Conservation (phyloP, 2,329 filamentous ascomycete genomes). For the Aspergillus ochraceoroseus region DNA sequence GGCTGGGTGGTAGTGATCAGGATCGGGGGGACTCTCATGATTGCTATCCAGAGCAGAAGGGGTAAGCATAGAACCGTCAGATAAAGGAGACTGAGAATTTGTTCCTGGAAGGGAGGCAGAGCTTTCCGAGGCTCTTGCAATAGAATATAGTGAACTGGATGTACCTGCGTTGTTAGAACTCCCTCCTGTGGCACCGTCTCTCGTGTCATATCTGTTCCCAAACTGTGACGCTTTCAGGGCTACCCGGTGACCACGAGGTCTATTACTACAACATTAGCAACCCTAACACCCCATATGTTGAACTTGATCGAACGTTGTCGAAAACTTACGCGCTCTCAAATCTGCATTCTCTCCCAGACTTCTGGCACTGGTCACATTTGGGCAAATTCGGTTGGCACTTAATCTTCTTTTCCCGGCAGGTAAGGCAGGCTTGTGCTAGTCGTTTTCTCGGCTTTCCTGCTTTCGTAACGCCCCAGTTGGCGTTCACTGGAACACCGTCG, state of each 20-base stretch:
- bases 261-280: slow-evolving; percentile 12
- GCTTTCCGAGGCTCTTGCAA: slow-evolving; percentile 30
- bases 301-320: neutral
- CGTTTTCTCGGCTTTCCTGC: slow-evolving; percentile 89
- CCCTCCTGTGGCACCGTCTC: slow-evolving; percentile 21
- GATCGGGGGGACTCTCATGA: slow-evolving; percentile 27
- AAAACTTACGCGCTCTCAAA: slow-evolving; percentile 75
- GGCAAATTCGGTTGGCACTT: slow-evolving; percentile 87
- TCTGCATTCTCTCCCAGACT: slow-evolving; percentile 79
- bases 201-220: slow-evolving; percentile 21
- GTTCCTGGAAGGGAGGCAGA: slow-evolving; percentile 31
- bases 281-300: no score
- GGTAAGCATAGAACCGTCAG: slow-evolving; percentile 28
- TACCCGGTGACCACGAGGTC: slow-evolving; percentile 35
- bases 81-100: slow-evolving; percentile 30
- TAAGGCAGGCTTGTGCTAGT: slow-evolving; percentile 85
- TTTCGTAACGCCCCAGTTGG: slow-evolving; percentile 90
- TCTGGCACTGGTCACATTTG: slow-evolving; percentile 86
- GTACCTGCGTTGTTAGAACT: slow-evolving; percentile 20
- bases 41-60: slow-evolving; percentile 25
- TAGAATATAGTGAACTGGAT: slow-evolving; percentile 28
- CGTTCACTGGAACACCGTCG: slow-evolving; percentile 80
- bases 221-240: slow-evolving; percentile 24
- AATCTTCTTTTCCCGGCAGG: slow-evolving; percentile 94
- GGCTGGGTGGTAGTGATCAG: slow-evolving; percentile 24